phyloP scores from a whole-genome alignment of 768 basidiomycete genomes.

The Antrodiella citrinella region DNA sequence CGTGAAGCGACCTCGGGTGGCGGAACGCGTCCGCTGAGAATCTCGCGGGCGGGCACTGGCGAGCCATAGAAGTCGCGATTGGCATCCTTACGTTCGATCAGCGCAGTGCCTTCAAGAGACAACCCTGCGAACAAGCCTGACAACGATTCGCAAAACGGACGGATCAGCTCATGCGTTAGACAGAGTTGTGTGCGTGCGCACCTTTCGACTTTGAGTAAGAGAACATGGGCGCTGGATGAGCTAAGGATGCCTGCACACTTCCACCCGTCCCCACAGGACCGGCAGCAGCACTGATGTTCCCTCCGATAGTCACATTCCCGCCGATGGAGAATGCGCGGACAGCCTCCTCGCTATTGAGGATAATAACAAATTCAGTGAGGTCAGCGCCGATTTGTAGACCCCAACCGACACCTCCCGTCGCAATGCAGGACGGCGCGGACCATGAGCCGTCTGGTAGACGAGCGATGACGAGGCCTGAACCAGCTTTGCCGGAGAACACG shows the following conservation, averaged over 20 bases:
- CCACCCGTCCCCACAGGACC: slow-evolving; percentile 95
- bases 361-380: slow-evolving; percentile 92
- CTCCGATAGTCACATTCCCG: slow-evolving; percentile 94
- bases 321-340: slow-evolving; percentile 92
- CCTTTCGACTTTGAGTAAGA: slow-evolving; percentile 95
- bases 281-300: slow-evolving; percentile 75
- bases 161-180: background rate
- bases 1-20: slow-evolving; percentile 93
- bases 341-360: slow-evolving; percentile 94
- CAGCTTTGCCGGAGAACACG: slow-evolving; percentile 91
- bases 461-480: slow-evolving; percentile 88
- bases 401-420: slow-evolving; percentile 91
- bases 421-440: slow-evolving; percentile 96
- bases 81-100: slow-evolving; percentile 94
- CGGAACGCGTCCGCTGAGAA: slow-evolving; percentile 88
- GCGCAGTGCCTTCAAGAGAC: slow-evolving; percentile 87
- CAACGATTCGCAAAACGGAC: slow-evolving; percentile 3
- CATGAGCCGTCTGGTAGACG: slow-evolving; percentile 92
- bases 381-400: slow-evolving; percentile 95
- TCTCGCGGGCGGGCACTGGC: slow-evolving; percentile 78
- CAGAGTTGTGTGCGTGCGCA: slow-evolving; percentile 24
- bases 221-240: slow-evolving; percentile 96
- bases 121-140: slow-evolving; percentile 90
- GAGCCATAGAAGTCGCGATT: slow-evolving; percentile 97
- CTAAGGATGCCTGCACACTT: slow-evolving; percentile 76